phyloP scores from a whole-genome alignment of 1,139 yeast genomes.

The Wickerhamomyces sp. region DNA sequence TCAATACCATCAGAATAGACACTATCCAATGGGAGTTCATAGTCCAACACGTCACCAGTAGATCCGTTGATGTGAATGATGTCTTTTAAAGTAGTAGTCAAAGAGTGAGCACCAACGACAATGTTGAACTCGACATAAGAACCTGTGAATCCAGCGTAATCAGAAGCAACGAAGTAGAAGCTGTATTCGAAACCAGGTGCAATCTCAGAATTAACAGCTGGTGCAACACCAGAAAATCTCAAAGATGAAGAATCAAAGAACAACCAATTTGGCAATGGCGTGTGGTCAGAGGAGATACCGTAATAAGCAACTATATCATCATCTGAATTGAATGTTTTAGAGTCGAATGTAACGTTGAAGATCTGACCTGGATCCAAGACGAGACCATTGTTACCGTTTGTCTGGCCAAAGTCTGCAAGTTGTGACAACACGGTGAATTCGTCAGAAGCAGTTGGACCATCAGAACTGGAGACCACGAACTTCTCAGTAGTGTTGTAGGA shows the following conservation, averaged over 20 bases:
- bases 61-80: slow-evolving; percentile 63
- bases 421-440: slow-evolving; percentile 41
- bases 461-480: slow-evolving; percentile 51
- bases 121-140: slow-evolving; percentile 65
- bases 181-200: slow-evolving; percentile 81
- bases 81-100: slow-evolving; percentile 49
- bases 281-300: slow-evolving; percentile 75
- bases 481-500: slow-evolving; percentile 41
- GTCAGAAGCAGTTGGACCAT: slow-evolving; percentile 40
- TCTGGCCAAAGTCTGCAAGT: slow-evolving; percentile 52
- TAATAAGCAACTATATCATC: slow-evolving; percentile 59
- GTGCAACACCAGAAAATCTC: slow-evolving; percentile 85
- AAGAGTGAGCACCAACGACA: slow-evolving; percentile 81
- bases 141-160: slow-evolving; percentile 70
- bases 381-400: slow-evolving; percentile 70
- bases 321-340: slow-evolving; percentile 49
- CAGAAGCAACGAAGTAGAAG: slow-evolving; percentile 77
- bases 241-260: slow-evolving; percentile 55
- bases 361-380: slow-evolving; percentile 66
- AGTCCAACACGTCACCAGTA: slow-evolving; percentile 46
- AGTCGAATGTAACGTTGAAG: slow-evolving; percentile 59
- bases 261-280: slow-evolving; percentile 92
- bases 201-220: slow-evolving; percentile 72
- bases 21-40: slow-evolving; percentile 54
- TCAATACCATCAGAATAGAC: slow-evolving; percentile 55